Conservation (phyloP, 108 stramenopile species). For the Skeletonema tropicum region DNA sequence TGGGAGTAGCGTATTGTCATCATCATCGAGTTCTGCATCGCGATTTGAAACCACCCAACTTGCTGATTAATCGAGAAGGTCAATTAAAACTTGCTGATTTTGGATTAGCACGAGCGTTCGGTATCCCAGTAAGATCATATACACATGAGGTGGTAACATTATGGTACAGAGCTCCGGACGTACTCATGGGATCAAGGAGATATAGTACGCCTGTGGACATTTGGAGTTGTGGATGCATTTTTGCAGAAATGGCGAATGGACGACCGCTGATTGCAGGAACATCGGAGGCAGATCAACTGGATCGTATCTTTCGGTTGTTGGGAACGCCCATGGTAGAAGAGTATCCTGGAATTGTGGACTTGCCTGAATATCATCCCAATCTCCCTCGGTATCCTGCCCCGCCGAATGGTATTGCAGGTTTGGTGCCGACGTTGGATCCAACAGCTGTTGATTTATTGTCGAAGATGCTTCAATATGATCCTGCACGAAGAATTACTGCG, state of each 20-base stretch:
- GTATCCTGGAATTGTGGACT: constrained; percentile 92
- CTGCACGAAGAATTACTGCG: constrained; percentile 88
- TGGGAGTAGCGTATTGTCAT: constrained; percentile 99
- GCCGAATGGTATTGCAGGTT: constrained; percentile 70
- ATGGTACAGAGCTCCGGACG: constrained; percentile 99
- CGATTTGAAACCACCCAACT: constrained; percentile 96
- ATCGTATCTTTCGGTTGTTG: constrained; percentile 89
- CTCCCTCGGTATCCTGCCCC: constrained; percentile 87
- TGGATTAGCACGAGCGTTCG: constrained; percentile 97
- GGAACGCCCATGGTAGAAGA: constrained; percentile 79
- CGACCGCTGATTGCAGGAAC: constrained; percentile 89
- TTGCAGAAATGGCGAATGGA: constrained; percentile 98
- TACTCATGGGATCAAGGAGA: constrained; percentile 94
- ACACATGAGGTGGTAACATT: constrained; percentile 97
- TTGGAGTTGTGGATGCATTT: constrained; percentile 98
- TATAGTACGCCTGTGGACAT: constrained; percentile 99
- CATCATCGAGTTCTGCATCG: constrained; percentile 96
- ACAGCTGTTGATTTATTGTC: constrained; percentile 86
- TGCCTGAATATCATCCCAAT: constrained; percentile 91
- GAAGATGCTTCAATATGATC: constrained; percentile 94
- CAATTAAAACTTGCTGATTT: constrained; percentile 99
- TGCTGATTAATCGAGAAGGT: constrained; percentile 96
- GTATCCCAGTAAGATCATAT: constrained; percentile 94
- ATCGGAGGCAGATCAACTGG: constrained; percentile 90
- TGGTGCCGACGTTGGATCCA: constrained; percentile 86